These are phyloP conservation scores for Paratrypanosoma confusum DNA, from an alignment of 208 protist genomes.

Conservation along the genomic window DNA sequence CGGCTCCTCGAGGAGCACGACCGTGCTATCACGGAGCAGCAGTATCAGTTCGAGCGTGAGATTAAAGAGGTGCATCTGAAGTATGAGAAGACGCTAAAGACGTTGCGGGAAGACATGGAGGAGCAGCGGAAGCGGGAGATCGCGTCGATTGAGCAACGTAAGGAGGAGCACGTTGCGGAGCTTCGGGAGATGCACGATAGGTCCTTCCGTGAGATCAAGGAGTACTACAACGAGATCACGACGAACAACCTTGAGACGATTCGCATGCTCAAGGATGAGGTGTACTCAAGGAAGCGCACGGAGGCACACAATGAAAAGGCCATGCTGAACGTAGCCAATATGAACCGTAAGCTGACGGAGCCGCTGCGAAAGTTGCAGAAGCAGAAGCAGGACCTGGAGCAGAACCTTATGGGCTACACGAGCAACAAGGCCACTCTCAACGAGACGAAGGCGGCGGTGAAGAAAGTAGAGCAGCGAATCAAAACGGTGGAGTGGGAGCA, in stretches of 20 bases:
- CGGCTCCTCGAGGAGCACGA: conserved; percentile 71
- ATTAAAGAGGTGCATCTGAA: conserved; percentile 91
- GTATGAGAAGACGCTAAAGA: conserved; percentile 90
- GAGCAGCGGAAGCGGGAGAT: conserved; percentile 87
- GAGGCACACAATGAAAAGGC: conserved; percentile 94
- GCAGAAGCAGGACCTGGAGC: conserved; percentile 86
- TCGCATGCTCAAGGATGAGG: conserved; percentile 94
- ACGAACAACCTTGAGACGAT: conserved; percentile 98
- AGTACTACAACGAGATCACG: conserved; percentile 98
- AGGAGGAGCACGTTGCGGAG: conserved; percentile 93
- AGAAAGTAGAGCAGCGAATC: conserved; percentile 78
- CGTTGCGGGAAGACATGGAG: conserved; percentile 87
- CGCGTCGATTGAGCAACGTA: conserved; percentile 91
- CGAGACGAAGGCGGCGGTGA: conserved; percentile 60
- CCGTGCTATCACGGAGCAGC: conserved; percentile 80
- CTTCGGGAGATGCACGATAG: conserved; percentile 92
- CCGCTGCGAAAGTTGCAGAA: conserved; percentile 86
- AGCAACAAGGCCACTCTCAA: conserved; percentile 83
- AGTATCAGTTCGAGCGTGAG: conserved; percentile 79
- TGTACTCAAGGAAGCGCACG: conserved; percentile 90
- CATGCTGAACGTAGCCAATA: conserved; percentile 95
- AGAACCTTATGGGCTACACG: conserved; percentile 86
- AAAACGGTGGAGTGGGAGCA: conserved; percentile 92
- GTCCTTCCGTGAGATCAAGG: conserved; percentile 95
- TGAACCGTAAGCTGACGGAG: conserved; percentile 94